These are phyloP conservation scores for Babesia ovis DNA, from an alignment of 169 alveolate species.

Conservation along the genomic window DNA sequence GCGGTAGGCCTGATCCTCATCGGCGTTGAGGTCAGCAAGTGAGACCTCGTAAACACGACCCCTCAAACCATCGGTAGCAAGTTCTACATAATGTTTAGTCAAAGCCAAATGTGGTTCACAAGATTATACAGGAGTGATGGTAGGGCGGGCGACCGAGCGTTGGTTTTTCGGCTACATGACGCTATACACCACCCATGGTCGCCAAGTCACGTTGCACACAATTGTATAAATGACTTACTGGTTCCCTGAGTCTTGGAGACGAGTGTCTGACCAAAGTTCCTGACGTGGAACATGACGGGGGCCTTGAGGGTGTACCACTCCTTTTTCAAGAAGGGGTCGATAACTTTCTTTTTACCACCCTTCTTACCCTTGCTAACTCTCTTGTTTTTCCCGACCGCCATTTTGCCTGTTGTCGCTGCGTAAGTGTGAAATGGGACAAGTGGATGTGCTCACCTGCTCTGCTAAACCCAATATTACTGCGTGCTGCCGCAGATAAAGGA, in stretches of 20 bases:
- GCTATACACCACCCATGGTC: not conserved
- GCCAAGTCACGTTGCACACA: not conserved
- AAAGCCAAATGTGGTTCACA: not conserved
- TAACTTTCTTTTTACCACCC: constrained; percentile 96
- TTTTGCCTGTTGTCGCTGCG: constrained; percentile 46
- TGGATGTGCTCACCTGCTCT: constrained; percentile 15
- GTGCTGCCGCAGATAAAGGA: not conserved
- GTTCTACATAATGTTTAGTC: constrained; percentile 57
- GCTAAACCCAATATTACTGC: constrained; percentile 16
- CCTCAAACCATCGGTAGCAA: constrained; percentile 92
- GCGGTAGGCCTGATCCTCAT: constrained; percentile 93
- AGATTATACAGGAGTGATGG: no score
- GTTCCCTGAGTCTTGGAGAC: constrained; percentile 95
- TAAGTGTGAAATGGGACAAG: not conserved
- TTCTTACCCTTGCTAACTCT: constrained; percentile 95
- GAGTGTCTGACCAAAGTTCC: constrained; percentile 92
- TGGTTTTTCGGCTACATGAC: not conserved
- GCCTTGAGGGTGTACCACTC: constrained; percentile 97
- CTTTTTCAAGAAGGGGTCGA: constrained; percentile 94
- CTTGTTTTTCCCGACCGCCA: constrained; percentile 97
- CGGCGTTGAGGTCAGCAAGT: constrained; percentile 93
- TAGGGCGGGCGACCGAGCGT: no score
- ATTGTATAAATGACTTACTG: constrained; percentile 57
- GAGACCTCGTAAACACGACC: constrained; percentile 95
- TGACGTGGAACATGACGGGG: constrained; percentile 91